Evolutionary conservation across 1,284 basidiomycete species (phyloP).

Genomic region (Jaminaea rosea): DNA sequence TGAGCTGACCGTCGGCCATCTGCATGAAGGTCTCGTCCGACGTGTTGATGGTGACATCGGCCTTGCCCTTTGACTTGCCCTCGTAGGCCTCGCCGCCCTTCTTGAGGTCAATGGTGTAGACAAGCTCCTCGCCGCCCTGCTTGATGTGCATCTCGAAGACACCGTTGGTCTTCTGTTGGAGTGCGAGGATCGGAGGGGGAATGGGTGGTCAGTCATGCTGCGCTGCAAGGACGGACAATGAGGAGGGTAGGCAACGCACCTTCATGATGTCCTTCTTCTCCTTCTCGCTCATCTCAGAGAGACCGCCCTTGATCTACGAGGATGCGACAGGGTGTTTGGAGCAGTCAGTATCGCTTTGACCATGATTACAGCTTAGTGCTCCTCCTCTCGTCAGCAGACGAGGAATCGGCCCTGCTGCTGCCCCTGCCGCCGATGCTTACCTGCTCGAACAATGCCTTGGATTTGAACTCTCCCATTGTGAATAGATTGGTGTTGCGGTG

Average conservation of each 20-base stretch:
- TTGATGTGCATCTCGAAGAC: slow-evolving; percentile 81
- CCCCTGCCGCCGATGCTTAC: neutral
- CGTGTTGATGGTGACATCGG: slow-evolving; percentile 46
- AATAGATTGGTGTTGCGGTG: neutral
- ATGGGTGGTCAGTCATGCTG: neutral
- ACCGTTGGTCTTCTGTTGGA: slow-evolving; percentile 64
- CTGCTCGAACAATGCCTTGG: slow-evolving; percentile 35
- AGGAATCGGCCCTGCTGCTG: too few relatives aligned
- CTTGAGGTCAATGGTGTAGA: slow-evolving; percentile 83
- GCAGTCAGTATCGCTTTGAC: slow-evolving; percentile 50
- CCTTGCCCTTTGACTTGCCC: slow-evolving; percentile 46
- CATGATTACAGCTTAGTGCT: neutral
- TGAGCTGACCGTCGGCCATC: slow-evolving; percentile 46
- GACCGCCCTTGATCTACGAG: slow-evolving; percentile 56
- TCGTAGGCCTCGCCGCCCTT: slow-evolving; percentile 52
- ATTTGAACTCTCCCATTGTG: slow-evolving; percentile 44
- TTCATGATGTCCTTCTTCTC: slow-evolving; percentile 75
- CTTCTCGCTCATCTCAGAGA: slow-evolving; percentile 59
- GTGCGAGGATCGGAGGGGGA: neutral
- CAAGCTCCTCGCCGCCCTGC: slow-evolving; percentile 67
- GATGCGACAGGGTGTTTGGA: neutral
- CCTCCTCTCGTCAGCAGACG: neutral
- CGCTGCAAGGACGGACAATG: neutral
- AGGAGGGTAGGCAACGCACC: slow-evolving; percentile 12
- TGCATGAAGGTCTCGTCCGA: slow-evolving; percentile 43